phyloP scores from a whole-genome alignment of 1,139 yeast species.

The Candida smagusa region DNA sequence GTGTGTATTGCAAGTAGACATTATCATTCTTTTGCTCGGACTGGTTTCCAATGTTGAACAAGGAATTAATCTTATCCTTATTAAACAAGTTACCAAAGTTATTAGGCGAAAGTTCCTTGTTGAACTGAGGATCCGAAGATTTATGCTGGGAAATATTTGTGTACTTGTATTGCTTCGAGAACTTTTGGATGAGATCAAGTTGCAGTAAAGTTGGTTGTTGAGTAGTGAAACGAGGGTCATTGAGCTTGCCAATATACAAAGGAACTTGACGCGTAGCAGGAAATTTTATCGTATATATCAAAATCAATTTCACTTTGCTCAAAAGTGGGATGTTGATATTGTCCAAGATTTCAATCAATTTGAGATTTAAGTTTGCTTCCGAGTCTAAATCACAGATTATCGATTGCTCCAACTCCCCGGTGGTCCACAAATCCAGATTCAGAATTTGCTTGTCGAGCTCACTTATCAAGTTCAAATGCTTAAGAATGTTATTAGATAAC shows the following conservation, averaged over 20 bases:
- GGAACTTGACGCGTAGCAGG: constrained; percentile 23
- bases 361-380: constrained; percentile 26
- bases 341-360: constrained; percentile 26
- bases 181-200: constrained; percentile 29
- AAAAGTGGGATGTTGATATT: constrained; percentile 23
- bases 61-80: constrained; percentile 24
- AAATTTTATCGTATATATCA: constrained; percentile 71
- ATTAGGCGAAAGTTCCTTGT: constrained; percentile 9
- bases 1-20: constrained; percentile 66
- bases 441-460: constrained; percentile 76
- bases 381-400: constrained; percentile 60
- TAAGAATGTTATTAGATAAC: constrained; percentile 83
- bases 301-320: constrained; percentile 49
- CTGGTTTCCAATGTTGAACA: constrained; percentile 20
- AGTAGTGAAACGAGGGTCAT: constrained; percentile 25
- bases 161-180: constrained; percentile 22
- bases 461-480: constrained; percentile 85
- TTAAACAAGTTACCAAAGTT: constrained; percentile 25
- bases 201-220: constrained; percentile 36
- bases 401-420: constrained; percentile 87
- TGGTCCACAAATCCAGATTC: constrained; percentile 65
- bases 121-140: constrained; percentile 10
- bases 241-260: constrained; percentile 24
- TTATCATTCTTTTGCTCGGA: constrained; percentile 37
- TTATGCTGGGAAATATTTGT: constrained; percentile 4